Evolutionary conservation across 345 rosid genomes (phyloP), one percentile per base, ranked within the genome.

Genomic region (Citrus sp.): DNA sequence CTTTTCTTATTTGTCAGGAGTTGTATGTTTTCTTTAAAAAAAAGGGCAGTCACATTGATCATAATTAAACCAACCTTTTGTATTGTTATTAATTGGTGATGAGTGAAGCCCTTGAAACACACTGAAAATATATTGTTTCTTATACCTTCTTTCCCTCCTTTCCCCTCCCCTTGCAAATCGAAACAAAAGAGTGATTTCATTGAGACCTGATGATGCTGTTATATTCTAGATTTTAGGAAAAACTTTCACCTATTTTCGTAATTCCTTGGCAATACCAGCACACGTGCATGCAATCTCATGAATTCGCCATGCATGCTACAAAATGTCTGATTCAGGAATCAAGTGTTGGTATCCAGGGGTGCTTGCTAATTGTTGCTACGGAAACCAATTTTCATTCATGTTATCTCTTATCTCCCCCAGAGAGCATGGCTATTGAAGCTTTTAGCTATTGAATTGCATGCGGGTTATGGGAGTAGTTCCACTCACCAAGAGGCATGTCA

Each of bases 381-480:
- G 18, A 14, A 42, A 77, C 56, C 46, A 27, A 37, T 28, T 64
- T 75, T 59, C 24, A 28, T n/a, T 81, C 37, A 59, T 70, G 9
- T 38, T 59, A 9, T 69, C 85, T 62, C 58, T 67, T 71, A 74
- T 67, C 67, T 80, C 84, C 70, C 19, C 19, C 82, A 94, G 99
- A 91, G 97, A 85, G 97, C 99, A 38, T 95, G 99, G 99, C 88
- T 95, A 34, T 82, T 93, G 85, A 93, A 95, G 88, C 97, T 95
- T 80, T 88, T 95, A 79, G 96, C 96, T 79, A 76, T 91, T 82
- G 97, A 92, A 75, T 82, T 95, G 88, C 97, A 93, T 85, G 84
- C 87, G 85, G 93, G 93, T 75, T 89, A 86, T 86, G 82, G 80
- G 73, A 86, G 83, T 69, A 84, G 88, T 80, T 80, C 92, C 38